Percentiles rank a stretch among this genome's conserved stretches.
Evolutionary conservation across 2,329 filamentous ascomycete genomes (phyloP).

Genomic region (Lecanicillium sp.): DNA sequence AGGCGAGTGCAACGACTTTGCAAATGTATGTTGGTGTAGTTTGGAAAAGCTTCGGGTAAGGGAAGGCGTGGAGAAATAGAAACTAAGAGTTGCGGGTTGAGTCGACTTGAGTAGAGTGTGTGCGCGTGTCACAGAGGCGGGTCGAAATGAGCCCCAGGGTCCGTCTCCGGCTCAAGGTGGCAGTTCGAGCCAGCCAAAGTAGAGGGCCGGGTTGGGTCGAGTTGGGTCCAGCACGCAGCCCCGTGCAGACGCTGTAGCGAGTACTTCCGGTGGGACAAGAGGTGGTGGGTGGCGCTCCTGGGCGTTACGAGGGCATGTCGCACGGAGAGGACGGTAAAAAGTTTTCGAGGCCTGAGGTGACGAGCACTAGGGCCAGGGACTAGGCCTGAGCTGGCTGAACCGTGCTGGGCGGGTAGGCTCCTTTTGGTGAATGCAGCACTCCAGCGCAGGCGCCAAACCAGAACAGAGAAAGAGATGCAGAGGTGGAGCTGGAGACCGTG

Average conservation of each 20-base stretch:
- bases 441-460: too few species aligned
- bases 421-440: neutral
- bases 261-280: neutral
- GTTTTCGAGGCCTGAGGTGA: neutral
- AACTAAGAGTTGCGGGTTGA: constrained; percentile 1
- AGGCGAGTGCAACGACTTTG: neutral
- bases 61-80: constrained; percentile 5
- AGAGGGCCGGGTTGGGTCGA: neutral
- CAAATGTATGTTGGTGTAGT: neutral
- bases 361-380: too few species aligned
- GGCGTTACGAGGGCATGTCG: constrained; percentile 2
- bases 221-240: too few species aligned
- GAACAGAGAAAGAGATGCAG: too few species aligned
- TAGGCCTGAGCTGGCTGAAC: too few species aligned
- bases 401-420: neutral
- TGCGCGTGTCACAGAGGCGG: neutral
- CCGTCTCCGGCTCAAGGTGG: neutral
- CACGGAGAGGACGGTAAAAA: neutral
- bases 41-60: neutral
- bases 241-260: neutral
- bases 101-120: neutral
- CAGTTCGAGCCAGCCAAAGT: too few species aligned
- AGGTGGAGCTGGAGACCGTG: too few species aligned
- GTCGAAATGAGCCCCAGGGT: constrained; percentile 2
- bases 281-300: neutral